Evolutionary conservation across 768 basidiomycete genomes (phyloP).

Genomic region (Boletus vinaceobasis): DNA sequence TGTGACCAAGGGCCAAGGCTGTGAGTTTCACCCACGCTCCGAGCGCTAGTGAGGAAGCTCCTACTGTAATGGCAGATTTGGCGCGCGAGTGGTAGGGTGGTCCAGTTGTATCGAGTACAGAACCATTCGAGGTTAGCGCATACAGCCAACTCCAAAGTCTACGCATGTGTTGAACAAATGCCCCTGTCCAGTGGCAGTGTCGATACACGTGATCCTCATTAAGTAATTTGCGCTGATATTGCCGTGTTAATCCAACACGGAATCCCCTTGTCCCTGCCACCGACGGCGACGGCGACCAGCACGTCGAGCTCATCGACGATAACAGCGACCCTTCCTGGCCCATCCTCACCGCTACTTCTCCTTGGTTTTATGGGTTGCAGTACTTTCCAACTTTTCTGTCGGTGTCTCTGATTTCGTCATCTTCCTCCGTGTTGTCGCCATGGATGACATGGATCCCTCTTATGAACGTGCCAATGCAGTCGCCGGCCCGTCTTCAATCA

Average conservation of each 20-base stretch:
- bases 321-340: constrained; percentile 15
- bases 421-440: constrained; percentile 19
- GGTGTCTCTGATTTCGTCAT: constrained; percentile 26
- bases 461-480: constrained; percentile 48
- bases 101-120: no score
- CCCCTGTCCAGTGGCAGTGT: constrained; percentile 11
- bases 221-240: constrained; percentile 30
- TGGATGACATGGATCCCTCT: constrained; percentile 27
- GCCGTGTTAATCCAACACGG: constrained; percentile 31
- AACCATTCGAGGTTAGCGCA: no score
- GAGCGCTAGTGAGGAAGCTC: not conserved
- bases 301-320: constrained; percentile 29
- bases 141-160: no score
- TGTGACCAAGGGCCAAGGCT: no score
- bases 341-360: not conserved
- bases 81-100: not conserved
- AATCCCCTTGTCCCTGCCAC: constrained; percentile 37
- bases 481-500: constrained; percentile 55
- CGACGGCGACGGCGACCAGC: constrained; percentile 30
- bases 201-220: constrained; percentile 26
- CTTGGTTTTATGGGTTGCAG: constrained; percentile 18
- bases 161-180: no score
- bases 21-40: not conserved
- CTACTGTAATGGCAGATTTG: not conserved
- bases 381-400: constrained; percentile 4